Base-by-base conservation (phyloP, 1,284 basidiomycete species). In the Sporisorium graminicola region DNA sequence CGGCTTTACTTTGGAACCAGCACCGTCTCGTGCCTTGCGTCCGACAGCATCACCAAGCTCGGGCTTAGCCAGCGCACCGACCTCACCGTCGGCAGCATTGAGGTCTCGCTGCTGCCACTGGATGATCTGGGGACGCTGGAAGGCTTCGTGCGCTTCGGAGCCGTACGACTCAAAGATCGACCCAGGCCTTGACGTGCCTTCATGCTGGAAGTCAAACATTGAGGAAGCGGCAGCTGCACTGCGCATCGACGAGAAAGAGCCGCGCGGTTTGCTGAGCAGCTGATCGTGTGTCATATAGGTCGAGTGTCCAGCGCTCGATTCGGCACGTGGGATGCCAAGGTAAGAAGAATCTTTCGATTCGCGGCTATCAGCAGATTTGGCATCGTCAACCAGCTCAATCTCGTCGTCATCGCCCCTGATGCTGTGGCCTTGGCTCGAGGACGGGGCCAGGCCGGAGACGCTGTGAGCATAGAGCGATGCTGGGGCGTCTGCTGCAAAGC, bases 81-180 rank as follows among this genome's bases (percentile, higher is more conserved):
- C 53, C 44, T 77, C 58, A 10, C 70, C 75, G n/a, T 71, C 72
- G 8, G 64, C 74, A 14, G 57, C 58, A 29, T 66, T 61, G 43
- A 74, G 63, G 29, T 80, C 76, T 56, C 71, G 73, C 52, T 74
- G 68, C 63, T 78, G 65, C 78, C 78, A 80, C 49, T 76, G 71
- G 35, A 80, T 75, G 65, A 80, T 80, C 66, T 75, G 73, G 8
- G 74, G 77, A 26, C 54, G 59, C 44, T 74, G 71, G 53, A 72
- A 69, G 2, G 68, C 64, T 14, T 68, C 68, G 52, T 68, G 65
- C 3, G 68, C 50, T 22, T 76, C 68, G 5, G 65, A 53, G 6
- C 65, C 74, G 52, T 65, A 72, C 10, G 20, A 52, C 20, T 65
- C 67, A n/a, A 52, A 49, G 18, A 73, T 47, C 2, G 74, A 77